Percentiles rank a stretch among this genome's conserved stretches.
Evolutionary conservation across 257 asterid genomes (phyloP).

Genomic region (Catharanthus roseus): DNA sequence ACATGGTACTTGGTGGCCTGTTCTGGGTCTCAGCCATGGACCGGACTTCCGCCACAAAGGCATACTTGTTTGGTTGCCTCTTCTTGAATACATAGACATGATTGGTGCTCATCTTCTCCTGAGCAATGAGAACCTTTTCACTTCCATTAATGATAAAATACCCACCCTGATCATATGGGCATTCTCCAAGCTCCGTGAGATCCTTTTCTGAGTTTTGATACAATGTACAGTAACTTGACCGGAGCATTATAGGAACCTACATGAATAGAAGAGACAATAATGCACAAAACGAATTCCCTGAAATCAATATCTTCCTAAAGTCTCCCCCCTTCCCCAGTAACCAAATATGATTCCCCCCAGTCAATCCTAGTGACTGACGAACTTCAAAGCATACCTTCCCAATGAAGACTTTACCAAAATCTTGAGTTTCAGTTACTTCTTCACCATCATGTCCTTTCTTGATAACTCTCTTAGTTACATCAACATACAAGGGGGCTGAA

Average conservation of each 20-base stretch:
- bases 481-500: constrained; percentile 95
- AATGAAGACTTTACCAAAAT: constrained; percentile 88
- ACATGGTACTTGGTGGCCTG: constrained; percentile 96
- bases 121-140: constrained; percentile 97
- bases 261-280: constrained; percentile 11
- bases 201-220: constrained; percentile 95
- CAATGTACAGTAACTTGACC: constrained; percentile 92
- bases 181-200: constrained; percentile 97
- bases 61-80: constrained; percentile 99
- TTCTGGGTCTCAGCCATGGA: constrained; percentile 97
- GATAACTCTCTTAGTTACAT: constrained; percentile 76
- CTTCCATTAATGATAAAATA: constrained; percentile 94
- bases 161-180: constrained; percentile 97
- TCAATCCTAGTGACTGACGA: background rate
- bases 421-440: constrained; percentile 96
- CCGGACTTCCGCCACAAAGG: constrained; percentile 85
- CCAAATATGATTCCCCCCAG: background rate
- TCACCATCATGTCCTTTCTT: constrained; percentile 98
- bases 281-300: background rate
- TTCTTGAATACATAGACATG: constrained; percentile 94
- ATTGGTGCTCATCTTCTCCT: constrained; percentile 99
- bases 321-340: background rate
- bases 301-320: background rate
- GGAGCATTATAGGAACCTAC: constrained; percentile 94
- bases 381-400: constrained; percentile 63